Conservation (phyloP, 495 filamentous ascomycete genomes). For the Penicillium robsamsonii region DNA sequence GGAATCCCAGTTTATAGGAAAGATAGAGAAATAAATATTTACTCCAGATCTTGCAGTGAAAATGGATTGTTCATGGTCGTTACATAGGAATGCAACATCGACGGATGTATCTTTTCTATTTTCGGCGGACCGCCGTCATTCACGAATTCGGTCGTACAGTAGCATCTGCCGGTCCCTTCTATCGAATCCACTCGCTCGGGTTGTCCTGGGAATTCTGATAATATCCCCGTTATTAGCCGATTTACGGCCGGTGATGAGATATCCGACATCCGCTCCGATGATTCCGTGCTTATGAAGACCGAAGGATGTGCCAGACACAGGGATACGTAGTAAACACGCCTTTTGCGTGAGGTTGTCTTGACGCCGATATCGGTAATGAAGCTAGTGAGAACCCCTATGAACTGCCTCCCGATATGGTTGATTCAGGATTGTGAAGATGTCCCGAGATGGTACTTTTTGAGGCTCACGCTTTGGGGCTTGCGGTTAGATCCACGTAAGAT, state of each 20-base stretch:
- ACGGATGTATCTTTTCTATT: background rate
- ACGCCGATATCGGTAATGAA: background rate
- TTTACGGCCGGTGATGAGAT: background rate
- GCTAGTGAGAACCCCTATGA: background rate
- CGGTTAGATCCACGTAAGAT: background rate
- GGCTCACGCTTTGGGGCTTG: background rate
- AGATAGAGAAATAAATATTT: background rate
- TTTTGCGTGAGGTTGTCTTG: background rate
- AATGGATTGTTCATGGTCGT: background rate
- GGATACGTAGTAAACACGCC: background rate
- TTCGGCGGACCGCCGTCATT: background rate
- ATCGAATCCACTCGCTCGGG: slow-evolving; percentile 5
- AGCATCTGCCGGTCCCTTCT: background rate
- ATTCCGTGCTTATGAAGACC: background rate
- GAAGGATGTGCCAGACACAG: background rate
- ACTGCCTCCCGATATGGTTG: background rate
- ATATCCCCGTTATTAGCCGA: slow-evolving; percentile 8
- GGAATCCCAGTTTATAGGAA: background rate
- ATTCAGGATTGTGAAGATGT: background rate
- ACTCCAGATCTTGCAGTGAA: background rate
- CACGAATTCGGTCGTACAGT: background rate
- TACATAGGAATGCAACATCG: background rate
- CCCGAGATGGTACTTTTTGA: background rate
- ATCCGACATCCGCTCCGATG: slow-evolving; percentile 5
- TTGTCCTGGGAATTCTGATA: background rate